Percentiles rank a stretch among this genome's conserved stretches.
Conservation (phyloP, 768 basidiomycete species). For the Calocera viscosa region DNA sequence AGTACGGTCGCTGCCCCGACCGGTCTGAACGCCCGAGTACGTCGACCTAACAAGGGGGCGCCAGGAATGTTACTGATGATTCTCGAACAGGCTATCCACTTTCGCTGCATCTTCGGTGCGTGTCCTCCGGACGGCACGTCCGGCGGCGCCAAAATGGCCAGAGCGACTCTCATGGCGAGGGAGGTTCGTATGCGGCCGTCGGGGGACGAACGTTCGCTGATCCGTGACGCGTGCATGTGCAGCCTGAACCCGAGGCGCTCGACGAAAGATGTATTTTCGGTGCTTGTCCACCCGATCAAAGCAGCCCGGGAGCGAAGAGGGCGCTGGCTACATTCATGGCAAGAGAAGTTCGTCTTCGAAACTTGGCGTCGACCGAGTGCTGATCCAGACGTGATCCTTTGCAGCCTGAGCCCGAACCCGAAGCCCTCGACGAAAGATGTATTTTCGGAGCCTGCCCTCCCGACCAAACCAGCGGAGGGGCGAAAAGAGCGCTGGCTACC, state of each 20-base stretch:
- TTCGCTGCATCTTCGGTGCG: slow-evolving; percentile 3
- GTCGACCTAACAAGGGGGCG: neutral
- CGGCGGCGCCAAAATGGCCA: neutral
- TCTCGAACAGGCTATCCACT: neutral
- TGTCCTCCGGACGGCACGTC: neutral
- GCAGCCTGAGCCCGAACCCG: neutral
- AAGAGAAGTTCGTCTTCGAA: neutral
- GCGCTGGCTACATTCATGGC: neutral
- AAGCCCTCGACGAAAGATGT: neutral
- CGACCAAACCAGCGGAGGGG: neutral
- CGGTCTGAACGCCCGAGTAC: neutral
- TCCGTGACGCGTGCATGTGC: neutral
- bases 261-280: neutral
- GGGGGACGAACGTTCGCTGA: neutral
- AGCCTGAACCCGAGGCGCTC: neutral
- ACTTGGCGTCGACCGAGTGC: neutral
- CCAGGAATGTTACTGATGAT: neutral
- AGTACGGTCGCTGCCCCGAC: neutral
- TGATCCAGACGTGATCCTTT: neutral
- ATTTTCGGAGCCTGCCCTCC: slow-evolving; percentile 4
- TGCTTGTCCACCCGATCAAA: neutral
- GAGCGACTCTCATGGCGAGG: neutral
- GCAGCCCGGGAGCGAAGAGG: neutral
- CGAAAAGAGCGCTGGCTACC: neutral
- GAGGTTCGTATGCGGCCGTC: neutral